These are phyloP conservation scores for Prunus fruticosa DNA, from an alignment of 306 rosid species.

Conservation along the genomic window DNA sequence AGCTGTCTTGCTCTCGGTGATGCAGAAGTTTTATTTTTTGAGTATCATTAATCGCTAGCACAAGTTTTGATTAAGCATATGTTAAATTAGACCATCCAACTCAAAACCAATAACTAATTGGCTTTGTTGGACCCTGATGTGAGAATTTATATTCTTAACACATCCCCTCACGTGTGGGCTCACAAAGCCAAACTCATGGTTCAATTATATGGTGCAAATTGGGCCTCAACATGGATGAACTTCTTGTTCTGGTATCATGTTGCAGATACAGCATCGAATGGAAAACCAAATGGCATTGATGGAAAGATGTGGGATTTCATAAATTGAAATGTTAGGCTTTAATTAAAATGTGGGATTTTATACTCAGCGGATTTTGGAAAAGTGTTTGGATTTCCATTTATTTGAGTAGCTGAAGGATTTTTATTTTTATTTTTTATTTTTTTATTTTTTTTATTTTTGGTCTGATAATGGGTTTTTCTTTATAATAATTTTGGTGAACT, in stretches of 20 bases:
- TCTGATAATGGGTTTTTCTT: neutral
- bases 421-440: neutral
- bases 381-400: neutral
- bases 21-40: neutral
- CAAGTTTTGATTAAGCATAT: neutral
- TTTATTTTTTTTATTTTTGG: fast-evolving
- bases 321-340: neutral
- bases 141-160: neutral
- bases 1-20: neutral
- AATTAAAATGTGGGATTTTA: neutral
- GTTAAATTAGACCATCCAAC: neutral
- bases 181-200: neutral
- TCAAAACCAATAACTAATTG: neutral
- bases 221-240: neutral
- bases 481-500: neutral
- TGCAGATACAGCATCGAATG: neutral
- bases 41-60: neutral
- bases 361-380: neutral
- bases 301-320: neutral
- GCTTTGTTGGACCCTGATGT: neutral
- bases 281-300: neutral
- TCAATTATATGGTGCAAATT: neutral
- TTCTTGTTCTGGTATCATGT: neutral
- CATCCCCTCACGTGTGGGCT: neutral
- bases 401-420: neutral